Conservation (phyloP, 208 protist genomes). For the Crithidia sp. region DNA sequence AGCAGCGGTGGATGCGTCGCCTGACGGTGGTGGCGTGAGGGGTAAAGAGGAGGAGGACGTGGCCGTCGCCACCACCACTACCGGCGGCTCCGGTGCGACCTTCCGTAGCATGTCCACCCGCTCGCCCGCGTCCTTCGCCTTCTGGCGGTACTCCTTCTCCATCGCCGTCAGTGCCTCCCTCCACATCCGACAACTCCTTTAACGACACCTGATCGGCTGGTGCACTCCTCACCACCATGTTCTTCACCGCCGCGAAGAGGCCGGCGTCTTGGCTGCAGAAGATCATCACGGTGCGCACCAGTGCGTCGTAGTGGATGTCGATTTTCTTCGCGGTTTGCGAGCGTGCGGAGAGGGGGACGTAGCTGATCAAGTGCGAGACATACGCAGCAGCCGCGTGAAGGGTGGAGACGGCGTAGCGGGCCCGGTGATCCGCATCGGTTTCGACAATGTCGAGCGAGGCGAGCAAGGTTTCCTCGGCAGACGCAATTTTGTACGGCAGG, state of each 20-base stretch:
- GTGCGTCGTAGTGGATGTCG: conserved; percentile 47
- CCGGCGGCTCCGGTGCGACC: conserved; percentile 34
- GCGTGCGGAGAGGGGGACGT: conserved; percentile 55
- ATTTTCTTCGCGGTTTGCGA: conserved; percentile 46
- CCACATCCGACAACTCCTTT: conserved; percentile 46
- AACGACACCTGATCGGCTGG: conserved; percentile 35
- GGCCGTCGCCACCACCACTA: conserved; percentile 1
- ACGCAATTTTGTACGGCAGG: conserved; percentile 74
- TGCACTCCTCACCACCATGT: conserved; percentile 33
- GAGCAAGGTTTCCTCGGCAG: conserved; percentile 67
- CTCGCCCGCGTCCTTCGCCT: conserved; percentile 55
- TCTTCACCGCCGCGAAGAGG: conserved; percentile 37
- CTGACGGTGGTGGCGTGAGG: not conserved
- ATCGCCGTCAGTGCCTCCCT: conserved; percentile 40
- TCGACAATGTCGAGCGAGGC: conserved; percentile 63
- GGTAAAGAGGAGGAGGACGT: not conserved
- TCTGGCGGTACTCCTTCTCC: conserved; percentile 55
- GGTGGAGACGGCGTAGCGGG: conserved; percentile 57
- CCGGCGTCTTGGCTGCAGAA: conserved; percentile 34
- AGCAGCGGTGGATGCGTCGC: not conserved
- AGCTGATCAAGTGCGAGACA: conserved; percentile 62
- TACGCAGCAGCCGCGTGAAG: conserved; percentile 63
- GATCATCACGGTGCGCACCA: conserved; percentile 51
- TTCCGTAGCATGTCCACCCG: conserved; percentile 62
- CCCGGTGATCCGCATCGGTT: conserved; percentile 22